Percentiles rank a stretch among this genome's conserved stretches.
Conservation (phyloP, 1,139 yeast genomes). For the Kluyveromyces marxianus region DNA sequence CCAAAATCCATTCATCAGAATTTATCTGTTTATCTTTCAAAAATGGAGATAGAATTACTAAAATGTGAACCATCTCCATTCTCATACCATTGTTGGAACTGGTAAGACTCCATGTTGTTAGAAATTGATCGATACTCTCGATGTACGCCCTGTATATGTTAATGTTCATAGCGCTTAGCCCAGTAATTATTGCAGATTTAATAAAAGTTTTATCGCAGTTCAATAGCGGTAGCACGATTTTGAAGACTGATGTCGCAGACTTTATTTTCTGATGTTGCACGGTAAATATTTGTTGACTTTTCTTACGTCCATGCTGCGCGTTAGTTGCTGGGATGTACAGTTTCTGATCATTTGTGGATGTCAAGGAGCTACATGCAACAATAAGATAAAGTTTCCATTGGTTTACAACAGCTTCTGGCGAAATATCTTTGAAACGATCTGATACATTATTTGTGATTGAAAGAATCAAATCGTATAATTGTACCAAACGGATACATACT, state of each 20-base stretch:
- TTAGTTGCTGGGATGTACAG: conserved; percentile 46
- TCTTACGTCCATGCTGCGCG: conserved; percentile 40
- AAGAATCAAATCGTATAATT: conserved; percentile 74
- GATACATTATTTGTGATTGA: conserved; percentile 47
- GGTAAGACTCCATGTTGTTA: conserved; percentile 51
- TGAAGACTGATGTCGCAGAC: conserved; percentile 83
- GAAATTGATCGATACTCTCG: conserved; percentile 63
- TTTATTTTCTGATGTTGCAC: conserved; percentile 89
- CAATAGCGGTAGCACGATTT: conserved; percentile 77
- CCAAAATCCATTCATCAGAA: conserved; percentile 63
- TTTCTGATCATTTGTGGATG: conserved; percentile 82
- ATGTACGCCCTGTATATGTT: conserved; percentile 79
- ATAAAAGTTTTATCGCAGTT: conserved; percentile 65
- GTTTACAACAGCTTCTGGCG: conserved; percentile 69
- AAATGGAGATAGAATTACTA: conserved; percentile 65
- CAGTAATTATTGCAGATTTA: conserved; percentile 78
- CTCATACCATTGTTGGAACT: conserved; percentile 41
- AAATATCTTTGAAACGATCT: conserved; percentile 33
- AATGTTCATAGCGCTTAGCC: conserved; percentile 82
- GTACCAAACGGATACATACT: conserved; percentile 82
- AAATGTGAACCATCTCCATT: conserved; percentile 70
- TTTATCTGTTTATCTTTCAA: conserved; percentile 45
- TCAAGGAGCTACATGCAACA: conserved; percentile 86
- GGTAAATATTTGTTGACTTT: conserved; percentile 65
- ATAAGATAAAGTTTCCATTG: conserved; percentile 87